Evolutionary conservation across 2,329 filamentous ascomycete species (phyloP).

Genomic region (Cercospora beticola): DNA sequence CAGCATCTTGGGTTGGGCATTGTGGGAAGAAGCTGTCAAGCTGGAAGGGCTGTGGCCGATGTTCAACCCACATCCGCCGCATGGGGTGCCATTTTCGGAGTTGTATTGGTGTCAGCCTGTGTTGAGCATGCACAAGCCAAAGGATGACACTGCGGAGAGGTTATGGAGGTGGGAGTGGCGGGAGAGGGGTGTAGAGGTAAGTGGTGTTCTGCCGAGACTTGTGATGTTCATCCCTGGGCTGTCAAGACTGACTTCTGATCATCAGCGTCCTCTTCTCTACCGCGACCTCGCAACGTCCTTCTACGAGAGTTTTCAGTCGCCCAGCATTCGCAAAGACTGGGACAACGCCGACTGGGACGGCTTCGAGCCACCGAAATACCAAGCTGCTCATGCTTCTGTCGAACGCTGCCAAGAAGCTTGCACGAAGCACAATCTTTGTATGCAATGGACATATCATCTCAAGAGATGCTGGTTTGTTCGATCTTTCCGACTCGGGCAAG

Average conservation of each 20-base stretch:
- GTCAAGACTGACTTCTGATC: neutral
- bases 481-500: constrained; percentile 41
- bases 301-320: constrained; percentile 25
- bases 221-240: neutral
- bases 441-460: constrained; percentile 39
- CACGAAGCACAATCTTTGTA: constrained; percentile 35
- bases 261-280: constrained; percentile 26
- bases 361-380: constrained; percentile 30
- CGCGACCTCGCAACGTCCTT: constrained; percentile 37
- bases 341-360: constrained; percentile 41
- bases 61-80: constrained; percentile 52
- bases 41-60: constrained; percentile 52
- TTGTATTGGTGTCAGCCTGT: constrained; percentile 55
- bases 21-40: constrained; percentile 45
- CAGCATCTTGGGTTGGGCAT: constrained; percentile 49
- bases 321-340: constrained; percentile 32
- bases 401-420: constrained; percentile 49
- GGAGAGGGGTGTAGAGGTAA: constrained; percentile 30
- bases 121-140: constrained; percentile 52
- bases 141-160: constrained; percentile 49
- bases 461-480: constrained; percentile 29
- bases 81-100: constrained; percentile 50
- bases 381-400: constrained; percentile 35
- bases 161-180: constrained; percentile 52
- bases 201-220: neutral